Conservation (phyloP, 2,329 filamentous ascomycete genomes). For the Phaeoacremonium minimum region DNA sequence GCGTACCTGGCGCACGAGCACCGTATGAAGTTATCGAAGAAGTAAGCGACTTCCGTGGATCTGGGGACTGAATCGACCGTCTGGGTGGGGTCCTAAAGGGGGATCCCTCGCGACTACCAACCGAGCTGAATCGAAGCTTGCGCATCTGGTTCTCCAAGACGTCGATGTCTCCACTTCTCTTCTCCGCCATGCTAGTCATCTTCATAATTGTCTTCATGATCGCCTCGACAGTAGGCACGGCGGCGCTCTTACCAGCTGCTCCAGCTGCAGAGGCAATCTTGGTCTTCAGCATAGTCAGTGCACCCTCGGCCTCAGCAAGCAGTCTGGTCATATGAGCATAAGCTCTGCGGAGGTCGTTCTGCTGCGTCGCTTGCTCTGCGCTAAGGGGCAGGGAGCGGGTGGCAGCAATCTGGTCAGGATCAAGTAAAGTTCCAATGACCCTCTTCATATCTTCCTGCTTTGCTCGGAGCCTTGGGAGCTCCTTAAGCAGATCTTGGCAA, state of each 20-base stretch:
- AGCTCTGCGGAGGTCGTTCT: slow-evolving; percentile 75
- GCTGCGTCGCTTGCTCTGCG: slow-evolving; percentile 77
- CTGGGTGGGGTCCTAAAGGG: slow-evolving; percentile 39
- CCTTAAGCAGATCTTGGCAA: slow-evolving; percentile 64
- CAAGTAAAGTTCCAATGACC: slow-evolving; percentile 64
- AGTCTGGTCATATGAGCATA: slow-evolving; percentile 70
- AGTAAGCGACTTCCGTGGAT: slow-evolving; percentile 30
- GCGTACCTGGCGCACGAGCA: slow-evolving; percentile 27
- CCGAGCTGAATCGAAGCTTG: slow-evolving; percentile 27
- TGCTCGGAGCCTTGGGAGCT: slow-evolving; percentile 66
- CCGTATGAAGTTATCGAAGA: slow-evolving; percentile 33
- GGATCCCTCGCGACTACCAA: slow-evolving; percentile 32
- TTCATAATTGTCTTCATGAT: slow-evolving; percentile 88
- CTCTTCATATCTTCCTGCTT: slow-evolving; percentile 77
- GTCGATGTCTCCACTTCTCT: slow-evolving; percentile 85
- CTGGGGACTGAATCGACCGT: slow-evolving; percentile 26
- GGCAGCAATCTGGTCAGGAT: slow-evolving; percentile 62
- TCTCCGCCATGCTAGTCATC: slow-evolving; percentile 90
- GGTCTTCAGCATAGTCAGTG: slow-evolving; percentile 72
- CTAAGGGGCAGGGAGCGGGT: slow-evolving; percentile 71
- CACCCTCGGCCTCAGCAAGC: slow-evolving; percentile 75
- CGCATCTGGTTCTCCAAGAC: slow-evolving; percentile 84
- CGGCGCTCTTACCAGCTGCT: slow-evolving; percentile 39
- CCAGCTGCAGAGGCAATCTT: slow-evolving; percentile 61
- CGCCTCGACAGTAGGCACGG: slow-evolving; percentile 81